Conservation (phyloP, 2,329 filamentous ascomycete species). For the Curvularia eragrostidis region DNA sequence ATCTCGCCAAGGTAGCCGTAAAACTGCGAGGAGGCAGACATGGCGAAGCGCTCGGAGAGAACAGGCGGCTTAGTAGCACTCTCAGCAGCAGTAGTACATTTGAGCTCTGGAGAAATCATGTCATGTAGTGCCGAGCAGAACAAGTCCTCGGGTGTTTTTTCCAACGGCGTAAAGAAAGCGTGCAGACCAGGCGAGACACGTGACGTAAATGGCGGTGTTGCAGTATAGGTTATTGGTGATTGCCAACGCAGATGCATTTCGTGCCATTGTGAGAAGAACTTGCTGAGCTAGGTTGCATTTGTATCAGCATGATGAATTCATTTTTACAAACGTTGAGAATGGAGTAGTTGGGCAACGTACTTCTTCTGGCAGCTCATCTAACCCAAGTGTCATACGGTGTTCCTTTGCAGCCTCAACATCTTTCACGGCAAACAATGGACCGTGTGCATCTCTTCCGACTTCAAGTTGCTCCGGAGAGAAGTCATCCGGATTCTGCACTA, state of each 20-base stretch:
- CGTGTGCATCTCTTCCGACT: constrained; percentile 53
- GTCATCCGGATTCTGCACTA: constrained; percentile 70
- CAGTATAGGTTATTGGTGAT: constrained; percentile 63
- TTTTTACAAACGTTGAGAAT: not conserved
- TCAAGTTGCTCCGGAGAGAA: constrained; percentile 70
- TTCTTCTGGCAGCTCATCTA: constrained; percentile 76
- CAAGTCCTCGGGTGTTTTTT: constrained; percentile 38
- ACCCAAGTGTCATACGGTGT: constrained; percentile 75
- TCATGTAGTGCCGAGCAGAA: constrained; percentile 67
- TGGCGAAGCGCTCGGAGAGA: constrained; percentile 65
- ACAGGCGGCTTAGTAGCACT: constrained; percentile 68
- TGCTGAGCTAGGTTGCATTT: constrained; percentile 58
- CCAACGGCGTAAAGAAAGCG: constrained; percentile 72
- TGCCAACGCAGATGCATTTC: constrained; percentile 83
- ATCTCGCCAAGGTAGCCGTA: constrained; percentile 69
- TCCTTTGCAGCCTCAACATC: constrained; percentile 74
- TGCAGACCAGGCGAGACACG: constrained; percentile 82
- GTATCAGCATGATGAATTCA: not conserved
- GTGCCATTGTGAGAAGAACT: constrained; percentile 68
- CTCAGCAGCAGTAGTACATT: constrained; percentile 62
- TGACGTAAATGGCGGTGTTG: constrained; percentile 74
- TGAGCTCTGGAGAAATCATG: constrained; percentile 61
- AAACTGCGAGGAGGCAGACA: constrained; percentile 71
- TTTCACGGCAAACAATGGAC: constrained; percentile 60
- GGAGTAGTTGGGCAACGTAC: constrained; percentile 45